Conservation (phyloP, 306 rosid species). For the Parietaria judaica region DNA sequence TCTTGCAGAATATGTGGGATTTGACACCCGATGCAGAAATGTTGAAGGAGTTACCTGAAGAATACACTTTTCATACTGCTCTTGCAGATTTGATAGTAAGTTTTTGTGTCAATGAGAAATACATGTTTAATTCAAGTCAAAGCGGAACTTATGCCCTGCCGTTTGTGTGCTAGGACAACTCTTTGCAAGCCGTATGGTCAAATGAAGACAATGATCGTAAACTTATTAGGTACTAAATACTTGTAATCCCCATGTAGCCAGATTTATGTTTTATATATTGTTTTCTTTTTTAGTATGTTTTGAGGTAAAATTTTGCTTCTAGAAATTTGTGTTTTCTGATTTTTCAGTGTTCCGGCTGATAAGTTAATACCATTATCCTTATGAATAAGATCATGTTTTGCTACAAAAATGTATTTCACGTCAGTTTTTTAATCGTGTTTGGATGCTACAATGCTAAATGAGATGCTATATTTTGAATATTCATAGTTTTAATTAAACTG, state of each 20-base stretch:
- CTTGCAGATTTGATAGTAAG: slow-evolving; percentile 65
- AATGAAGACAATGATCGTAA: slow-evolving; percentile 19
- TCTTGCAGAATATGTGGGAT: slow-evolving; percentile 64
- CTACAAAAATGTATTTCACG: no score
- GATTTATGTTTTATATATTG: no score
- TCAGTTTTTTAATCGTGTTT: no score
- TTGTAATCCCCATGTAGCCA: no score
- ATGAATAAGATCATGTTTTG: no score
- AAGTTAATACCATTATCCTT: no score
- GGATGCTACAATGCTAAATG: no score
- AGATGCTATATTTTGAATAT: no score
- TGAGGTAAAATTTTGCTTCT: not conserved
- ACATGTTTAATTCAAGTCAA: not conserved
- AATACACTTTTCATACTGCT: slow-evolving; percentile 48
- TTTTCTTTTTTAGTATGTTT: not conserved
- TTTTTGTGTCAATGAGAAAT: not conserved
- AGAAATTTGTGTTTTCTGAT: no score
- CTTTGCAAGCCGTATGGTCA: slow-evolving; percentile 66
- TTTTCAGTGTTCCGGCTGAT: no score
- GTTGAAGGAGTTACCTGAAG: slow-evolving; percentile 48
- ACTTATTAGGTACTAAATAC: slow-evolving; percentile 29
- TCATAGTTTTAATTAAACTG: no score
- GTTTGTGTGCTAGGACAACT: slow-evolving; percentile 47
- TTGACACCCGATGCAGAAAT: slow-evolving; percentile 49
- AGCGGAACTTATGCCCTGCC: slow-evolving; percentile 1